A percentile compares a stretch with the other conserved stretches of the same genome.
These are phyloP conservation scores for Exophiala calicioides DNA, from an alignment of 2,329 filamentous ascomycete species.

Conservation along the genomic window DNA sequence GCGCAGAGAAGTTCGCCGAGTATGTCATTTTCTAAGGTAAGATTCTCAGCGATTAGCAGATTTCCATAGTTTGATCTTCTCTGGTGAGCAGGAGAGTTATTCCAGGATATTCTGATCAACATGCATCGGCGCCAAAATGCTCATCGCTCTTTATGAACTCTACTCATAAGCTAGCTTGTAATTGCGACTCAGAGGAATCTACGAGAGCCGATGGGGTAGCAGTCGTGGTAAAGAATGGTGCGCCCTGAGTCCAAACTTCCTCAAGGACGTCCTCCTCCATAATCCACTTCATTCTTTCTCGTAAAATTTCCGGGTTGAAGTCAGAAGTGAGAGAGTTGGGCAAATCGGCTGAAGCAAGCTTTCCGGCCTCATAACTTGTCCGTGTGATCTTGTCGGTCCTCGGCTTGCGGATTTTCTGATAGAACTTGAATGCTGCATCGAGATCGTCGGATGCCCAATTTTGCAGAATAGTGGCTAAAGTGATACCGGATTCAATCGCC, in stretches of 20 bases:
- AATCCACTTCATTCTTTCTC: slow-evolving; percentile 40
- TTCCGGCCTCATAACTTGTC: slow-evolving; percentile 41
- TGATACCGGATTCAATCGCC: slow-evolving; percentile 39
- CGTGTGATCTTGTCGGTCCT: slow-evolving; percentile 39
- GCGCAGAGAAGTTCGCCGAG: no score
- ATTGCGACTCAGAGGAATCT: background rate
- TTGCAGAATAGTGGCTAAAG: slow-evolving; percentile 36
- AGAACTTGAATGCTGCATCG: slow-evolving; percentile 37
- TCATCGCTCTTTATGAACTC: no score
- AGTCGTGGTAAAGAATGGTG: slow-evolving; percentile 14
- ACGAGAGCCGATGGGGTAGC: background rate
- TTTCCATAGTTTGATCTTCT: no score
- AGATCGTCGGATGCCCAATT: slow-evolving; percentile 36
- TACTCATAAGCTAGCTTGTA: background rate
- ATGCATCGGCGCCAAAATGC: no score
- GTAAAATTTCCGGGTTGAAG: slow-evolving; percentile 34
- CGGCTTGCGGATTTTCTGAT: slow-evolving; percentile 40
- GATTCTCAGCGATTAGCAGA: no score
- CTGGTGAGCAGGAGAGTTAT: no score
- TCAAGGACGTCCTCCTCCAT: slow-evolving; percentile 41
- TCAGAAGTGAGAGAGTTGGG: slow-evolving; percentile 34
- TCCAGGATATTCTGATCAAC: no score
- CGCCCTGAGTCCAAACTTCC: slow-evolving; percentile 33
- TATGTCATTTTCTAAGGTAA: no score
- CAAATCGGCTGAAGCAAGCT: slow-evolving; percentile 38